phyloP scores from a whole-genome alignment of 352 stramenopile species.

The Globisporangium sylvaticum region DNA sequence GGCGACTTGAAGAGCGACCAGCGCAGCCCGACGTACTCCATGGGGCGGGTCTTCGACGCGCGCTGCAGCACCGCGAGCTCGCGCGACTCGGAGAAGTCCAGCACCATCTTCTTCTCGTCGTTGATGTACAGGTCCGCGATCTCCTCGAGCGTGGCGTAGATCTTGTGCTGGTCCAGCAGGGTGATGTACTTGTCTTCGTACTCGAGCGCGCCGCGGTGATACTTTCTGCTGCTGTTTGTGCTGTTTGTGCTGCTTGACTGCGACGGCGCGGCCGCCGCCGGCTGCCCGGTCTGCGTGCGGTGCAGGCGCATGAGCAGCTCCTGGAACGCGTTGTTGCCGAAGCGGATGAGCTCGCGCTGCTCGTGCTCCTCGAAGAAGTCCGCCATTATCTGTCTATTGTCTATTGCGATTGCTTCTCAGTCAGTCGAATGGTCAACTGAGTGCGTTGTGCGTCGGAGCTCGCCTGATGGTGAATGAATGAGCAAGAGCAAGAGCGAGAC shows the following conservation, averaged over 20 bases:
- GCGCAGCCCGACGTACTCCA: conserved; percentile 59
- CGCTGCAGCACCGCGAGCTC: conserved; percentile 48
- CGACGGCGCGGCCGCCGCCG: no score
- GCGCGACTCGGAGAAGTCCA: conserved; percentile 69
- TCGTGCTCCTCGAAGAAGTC: conserved; percentile 32
- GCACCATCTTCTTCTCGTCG: conserved; percentile 60
- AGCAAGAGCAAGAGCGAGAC: neutral
- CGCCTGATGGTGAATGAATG: neutral
- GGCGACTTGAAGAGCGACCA: conserved; percentile 69
- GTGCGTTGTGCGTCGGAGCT: neutral
- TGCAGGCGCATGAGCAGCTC: conserved; percentile 39
- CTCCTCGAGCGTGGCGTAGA: conserved; percentile 63
- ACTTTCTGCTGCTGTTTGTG: neutral
- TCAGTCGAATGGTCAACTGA: neutral
- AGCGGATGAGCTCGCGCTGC: conserved; percentile 34
- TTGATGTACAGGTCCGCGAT: conserved; percentile 64
- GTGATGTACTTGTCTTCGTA: conserved; percentile 40
- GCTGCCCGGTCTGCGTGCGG: conserved; percentile 17
- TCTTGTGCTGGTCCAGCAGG: conserved; percentile 46
- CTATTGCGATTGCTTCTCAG: neutral
- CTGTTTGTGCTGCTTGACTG: neutral
- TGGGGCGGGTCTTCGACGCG: conserved; percentile 26
- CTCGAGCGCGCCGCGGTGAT: conserved; percentile 19
- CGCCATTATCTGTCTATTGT: neutral
- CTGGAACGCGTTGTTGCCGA: conserved; percentile 40